Conservation (phyloP, 2,329 filamentous ascomycete genomes). For the Fusarium acutatum region DNA sequence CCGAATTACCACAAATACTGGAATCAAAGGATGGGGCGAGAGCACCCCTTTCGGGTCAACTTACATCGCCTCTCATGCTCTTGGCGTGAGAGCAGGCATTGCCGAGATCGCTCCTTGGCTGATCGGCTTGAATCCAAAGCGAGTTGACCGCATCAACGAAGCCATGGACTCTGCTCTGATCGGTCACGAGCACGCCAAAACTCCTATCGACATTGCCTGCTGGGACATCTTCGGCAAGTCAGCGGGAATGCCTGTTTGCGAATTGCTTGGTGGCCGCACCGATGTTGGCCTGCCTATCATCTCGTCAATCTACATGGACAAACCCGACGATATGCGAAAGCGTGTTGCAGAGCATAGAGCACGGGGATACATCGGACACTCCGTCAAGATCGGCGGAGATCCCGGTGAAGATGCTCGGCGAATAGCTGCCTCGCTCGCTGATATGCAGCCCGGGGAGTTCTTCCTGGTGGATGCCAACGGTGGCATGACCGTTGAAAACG, state of each 20-base stretch:
- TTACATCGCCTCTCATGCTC: conserved; percentile 30
- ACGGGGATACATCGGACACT: conserved; percentile 22
- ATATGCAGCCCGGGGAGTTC: conserved; percentile 28
- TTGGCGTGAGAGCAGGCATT: conserved; percentile 27
- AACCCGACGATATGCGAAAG: conserved; percentile 25
- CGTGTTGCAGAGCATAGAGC: conserved; percentile 12
- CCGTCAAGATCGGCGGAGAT: conserved; percentile 29
- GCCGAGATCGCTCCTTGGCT: conserved; percentile 22
- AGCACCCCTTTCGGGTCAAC: conserved; percentile 32
- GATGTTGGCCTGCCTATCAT: conserved; percentile 22
- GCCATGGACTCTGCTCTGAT: conserved; percentile 27
- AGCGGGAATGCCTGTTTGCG: conserved; percentile 28
- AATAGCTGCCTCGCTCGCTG: conserved; percentile 23
- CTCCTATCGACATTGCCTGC: conserved; percentile 29
- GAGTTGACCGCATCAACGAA: conserved; percentile 32
- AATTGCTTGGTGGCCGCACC: conserved; percentile 30
- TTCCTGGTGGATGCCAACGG: conserved; percentile 32
- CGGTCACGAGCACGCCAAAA: conserved; percentile 26
- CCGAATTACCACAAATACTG: conserved; percentile 30
- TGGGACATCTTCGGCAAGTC: conserved; percentile 34
- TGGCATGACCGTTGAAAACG: conserved; percentile 25
- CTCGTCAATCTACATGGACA: conserved; percentile 27
- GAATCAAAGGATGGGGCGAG: conserved; percentile 33
- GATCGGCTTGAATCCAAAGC: conserved; percentile 20
- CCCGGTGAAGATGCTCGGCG: conserved; percentile 13